Evolutionary conservation across 805 yeast genomes (phyloP).

Genomic region (Suhomyces tanzawaensis): DNA sequence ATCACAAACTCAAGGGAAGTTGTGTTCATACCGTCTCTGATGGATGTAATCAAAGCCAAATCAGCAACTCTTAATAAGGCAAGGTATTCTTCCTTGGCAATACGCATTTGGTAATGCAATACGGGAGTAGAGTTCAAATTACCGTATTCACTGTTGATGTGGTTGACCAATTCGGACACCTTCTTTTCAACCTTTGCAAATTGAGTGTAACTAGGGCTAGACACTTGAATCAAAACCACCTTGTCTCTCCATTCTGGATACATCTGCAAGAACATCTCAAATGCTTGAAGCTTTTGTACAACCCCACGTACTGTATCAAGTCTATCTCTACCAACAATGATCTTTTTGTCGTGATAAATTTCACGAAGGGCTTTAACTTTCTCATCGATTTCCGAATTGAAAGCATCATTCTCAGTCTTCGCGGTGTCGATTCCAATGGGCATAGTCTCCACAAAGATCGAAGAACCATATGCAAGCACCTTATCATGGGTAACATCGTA

Average conservation of each 20-base stretch:
- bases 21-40: conserved; percentile 95
- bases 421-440: conserved; percentile 90
- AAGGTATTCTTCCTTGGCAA: conserved; percentile 83
- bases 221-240: conserved; percentile 88
- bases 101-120: conserved; percentile 87
- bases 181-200: conserved; percentile 70
- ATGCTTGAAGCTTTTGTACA: conserved; percentile 87
- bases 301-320: conserved; percentile 92
- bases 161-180: conserved; percentile 77
- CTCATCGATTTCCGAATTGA: conserved; percentile 47
- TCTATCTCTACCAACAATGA: conserved; percentile 92
- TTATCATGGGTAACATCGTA: conserved; percentile 61
- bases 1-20: conserved; percentile 90
- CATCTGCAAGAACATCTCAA: conserved; percentile 81
- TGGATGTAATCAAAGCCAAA: conserved; percentile 81
- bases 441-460: conserved; percentile 67
- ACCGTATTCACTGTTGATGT: conserved; percentile 84
- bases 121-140: conserved; percentile 81
- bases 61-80: conserved; percentile 90
- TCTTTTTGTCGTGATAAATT: conserved; percentile 62
- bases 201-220: conserved; percentile 69
- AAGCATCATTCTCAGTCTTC: conserved; percentile 63
- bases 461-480: conserved; percentile 73
- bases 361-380: conserved; percentile 65
- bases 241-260: conserved; percentile 89